phyloP scores from a whole-genome alignment of 208 protist species.

The Sergeia podlipaevii region DNA sequence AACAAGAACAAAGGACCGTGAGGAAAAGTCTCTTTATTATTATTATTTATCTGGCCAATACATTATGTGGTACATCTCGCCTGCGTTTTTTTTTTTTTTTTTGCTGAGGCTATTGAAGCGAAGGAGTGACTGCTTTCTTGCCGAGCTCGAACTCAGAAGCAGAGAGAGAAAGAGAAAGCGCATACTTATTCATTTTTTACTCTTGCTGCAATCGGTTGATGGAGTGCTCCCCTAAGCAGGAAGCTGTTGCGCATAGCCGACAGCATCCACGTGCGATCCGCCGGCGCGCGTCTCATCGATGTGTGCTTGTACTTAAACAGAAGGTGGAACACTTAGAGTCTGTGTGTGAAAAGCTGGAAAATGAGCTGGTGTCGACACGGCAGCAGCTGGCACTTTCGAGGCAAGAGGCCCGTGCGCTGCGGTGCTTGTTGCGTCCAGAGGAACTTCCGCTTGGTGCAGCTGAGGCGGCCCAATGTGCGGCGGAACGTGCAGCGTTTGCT shows the following conservation, averaged over 20 bases:
- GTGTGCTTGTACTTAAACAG: conserved; percentile 27
- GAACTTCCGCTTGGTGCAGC: too few relatives aligned
- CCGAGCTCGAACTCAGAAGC: too few relatives aligned
- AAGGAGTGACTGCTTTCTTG: too few relatives aligned
- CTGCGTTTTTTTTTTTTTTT: too few relatives aligned
- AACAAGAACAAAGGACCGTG: too few relatives aligned
- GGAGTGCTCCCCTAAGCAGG: too few relatives aligned
- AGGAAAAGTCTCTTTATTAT: too few relatives aligned
- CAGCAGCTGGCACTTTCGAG: conserved; percentile 22
- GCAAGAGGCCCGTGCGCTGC: conserved; percentile 39
- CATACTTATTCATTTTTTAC: too few relatives aligned
- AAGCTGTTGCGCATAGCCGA: not conserved
- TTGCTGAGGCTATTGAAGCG: too few relatives aligned
- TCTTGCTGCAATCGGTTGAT: not conserved
- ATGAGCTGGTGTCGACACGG: conserved; percentile 26
- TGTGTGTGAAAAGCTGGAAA: conserved; percentile 22
- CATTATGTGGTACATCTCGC: too few relatives aligned
- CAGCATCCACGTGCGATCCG: conserved; percentile 8
- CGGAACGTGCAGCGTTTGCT: conserved; percentile 12
- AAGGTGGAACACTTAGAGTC: conserved; percentile 19
- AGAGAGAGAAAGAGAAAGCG: too few relatives aligned
- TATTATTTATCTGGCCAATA: too few relatives aligned
- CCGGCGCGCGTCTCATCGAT: conserved; percentile 20
- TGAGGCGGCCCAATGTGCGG: conserved; percentile 18
- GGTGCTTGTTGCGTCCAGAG: conserved; percentile 34